A percentile compares a stretch with the other conserved stretches of the same genome.
phyloP scores from a whole-genome alignment of 495 filamentous ascomycete genomes.

The Aspergillus bridgeri region DNA sequence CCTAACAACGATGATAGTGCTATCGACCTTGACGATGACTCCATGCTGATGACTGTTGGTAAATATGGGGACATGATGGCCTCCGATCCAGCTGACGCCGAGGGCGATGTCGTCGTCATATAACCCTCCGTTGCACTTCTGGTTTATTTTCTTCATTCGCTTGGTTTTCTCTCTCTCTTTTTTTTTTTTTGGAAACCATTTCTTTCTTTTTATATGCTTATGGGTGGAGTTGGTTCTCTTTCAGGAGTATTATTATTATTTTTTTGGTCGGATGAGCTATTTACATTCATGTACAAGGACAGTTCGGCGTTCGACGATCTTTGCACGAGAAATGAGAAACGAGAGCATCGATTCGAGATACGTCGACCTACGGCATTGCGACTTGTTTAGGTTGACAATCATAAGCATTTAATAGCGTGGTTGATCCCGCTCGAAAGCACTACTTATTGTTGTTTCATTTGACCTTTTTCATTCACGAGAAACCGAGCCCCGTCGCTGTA shows the following conservation, averaged over 20 bases:
- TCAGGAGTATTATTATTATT: conserved; percentile 23
- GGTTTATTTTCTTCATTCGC: neutral
- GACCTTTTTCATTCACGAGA: neutral
- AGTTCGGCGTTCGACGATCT: conserved; percentile 39
- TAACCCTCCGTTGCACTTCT: conserved; percentile 22
- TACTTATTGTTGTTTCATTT: conserved; percentile 6
- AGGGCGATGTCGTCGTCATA: conserved; percentile 49
- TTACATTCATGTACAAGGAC: conserved; percentile 20
- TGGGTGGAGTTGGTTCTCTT: conserved; percentile 26
- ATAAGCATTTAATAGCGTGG: conserved; percentile 23
- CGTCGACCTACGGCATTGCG: conserved; percentile 10
- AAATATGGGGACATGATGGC: conserved; percentile 51
- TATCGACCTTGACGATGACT: conserved; percentile 47
- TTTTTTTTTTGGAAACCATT: conserved; percentile 15
- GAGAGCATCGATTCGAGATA: conserved; percentile 27
- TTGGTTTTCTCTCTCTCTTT: conserved; percentile 12
- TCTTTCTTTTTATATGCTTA: conserved; percentile 16
- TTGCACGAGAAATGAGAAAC: conserved; percentile 39
- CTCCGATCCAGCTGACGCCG: conserved; percentile 46
- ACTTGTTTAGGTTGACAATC: conserved; percentile 12
- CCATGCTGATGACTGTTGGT: conserved; percentile 45
- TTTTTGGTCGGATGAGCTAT: conserved; percentile 20
- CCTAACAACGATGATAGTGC: conserved; percentile 48
- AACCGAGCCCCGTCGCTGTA: conserved; percentile 15
- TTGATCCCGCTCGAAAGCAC: conserved; percentile 19